Percentiles rank a stretch among this genome's conserved stretches.
Evolutionary conservation across 108 stramenopile genomes (phyloP).

Genomic region (Nitzschia sp.): DNA sequence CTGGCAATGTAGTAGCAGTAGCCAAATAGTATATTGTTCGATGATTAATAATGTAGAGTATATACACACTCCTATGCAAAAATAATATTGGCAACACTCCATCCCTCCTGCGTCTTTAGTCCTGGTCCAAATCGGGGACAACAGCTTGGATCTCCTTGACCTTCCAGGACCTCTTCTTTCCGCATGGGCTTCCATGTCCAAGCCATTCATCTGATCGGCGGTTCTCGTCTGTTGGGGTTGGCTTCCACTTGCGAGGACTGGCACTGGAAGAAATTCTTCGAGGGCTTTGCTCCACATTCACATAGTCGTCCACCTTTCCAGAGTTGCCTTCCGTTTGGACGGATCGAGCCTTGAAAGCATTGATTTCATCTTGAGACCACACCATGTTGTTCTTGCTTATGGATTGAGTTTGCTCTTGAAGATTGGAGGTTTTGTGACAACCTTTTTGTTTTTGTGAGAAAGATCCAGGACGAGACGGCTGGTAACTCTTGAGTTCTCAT

Average conservation of each 20-base stretch:
- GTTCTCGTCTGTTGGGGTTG: conserved; percentile 25
- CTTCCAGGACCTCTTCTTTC: conserved; percentile 15
- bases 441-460: too few relatives aligned
- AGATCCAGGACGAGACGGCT: too few relatives aligned
- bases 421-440: too few relatives aligned
- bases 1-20: too few relatives aligned
- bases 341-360: conserved; percentile 15
- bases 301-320: conserved; percentile 15
- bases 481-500: too few relatives aligned
- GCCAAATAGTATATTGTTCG: too few relatives aligned
- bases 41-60: too few relatives aligned
- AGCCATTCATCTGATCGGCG: conserved; percentile 22
- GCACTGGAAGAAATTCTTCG: background rate
- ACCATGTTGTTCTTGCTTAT: conserved; percentile 6
- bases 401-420: background rate
- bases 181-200: conserved; percentile 10
- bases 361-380: conserved; percentile 23
- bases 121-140: conserved; percentile 5
- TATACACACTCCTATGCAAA: too few relatives aligned
- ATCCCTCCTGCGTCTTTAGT: too few relatives aligned
- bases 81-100: too few relatives aligned
- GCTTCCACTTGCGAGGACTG: conserved; percentile 24
- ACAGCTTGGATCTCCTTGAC: conserved; percentile 22
- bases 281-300: background rate
- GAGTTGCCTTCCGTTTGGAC: conserved; percentile 6